Base-by-base conservation (phyloP, 306 rosid genomes). In the Luffa aegyptiaca region DNA sequence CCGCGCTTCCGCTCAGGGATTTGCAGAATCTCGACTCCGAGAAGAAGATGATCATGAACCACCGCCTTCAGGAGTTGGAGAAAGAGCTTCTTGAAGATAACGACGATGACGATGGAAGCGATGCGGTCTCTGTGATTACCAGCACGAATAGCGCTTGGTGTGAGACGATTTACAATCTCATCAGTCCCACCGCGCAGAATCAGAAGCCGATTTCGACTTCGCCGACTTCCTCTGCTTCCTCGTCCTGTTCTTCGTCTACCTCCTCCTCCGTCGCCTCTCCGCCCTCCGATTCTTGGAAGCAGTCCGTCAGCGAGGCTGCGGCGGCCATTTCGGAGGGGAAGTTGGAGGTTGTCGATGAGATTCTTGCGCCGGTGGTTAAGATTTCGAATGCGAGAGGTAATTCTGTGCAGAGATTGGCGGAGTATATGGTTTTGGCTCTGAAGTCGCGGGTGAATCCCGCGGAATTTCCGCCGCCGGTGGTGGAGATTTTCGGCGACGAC, bases 51-150 rank as follows among this genome's bases (percentile, higher is more conserved):
- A 83, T 77, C 45, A 83, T 91, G 78, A 86, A 91, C 78, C 80
- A 86, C 65, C 80, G 86, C 44, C 89, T 95, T 39, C 93, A 71
- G 78, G 97, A 93, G 80, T 78, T 95, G 77, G 99, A 91, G 76
- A 95, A 95, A 18, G 88, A 93, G 84, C 95, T 95, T 52, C 84
- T 93, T 8, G 96, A 92, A 49, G 97, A 95, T 31, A 87, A 81
- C 82, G 97, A 95, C 0, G 95, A 88, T 1, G 89, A 82, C 0
- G 86, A 86, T 5, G 96, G 82, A 78, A 89, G 71, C 13, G 98
- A 92, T 69, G 86, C 86, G 3, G 89, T 59, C 0, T 91, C 97
- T 5, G 97, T 78, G 35, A 88, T 92, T 36, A 91, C 98, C 3
- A 85, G 61, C 18, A 51, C 82, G 12, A 82, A 56, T 57, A 90